phyloP scores from a whole-genome alignment of 78 protist species.

The Dictyostelium brefeldianum region DNA sequence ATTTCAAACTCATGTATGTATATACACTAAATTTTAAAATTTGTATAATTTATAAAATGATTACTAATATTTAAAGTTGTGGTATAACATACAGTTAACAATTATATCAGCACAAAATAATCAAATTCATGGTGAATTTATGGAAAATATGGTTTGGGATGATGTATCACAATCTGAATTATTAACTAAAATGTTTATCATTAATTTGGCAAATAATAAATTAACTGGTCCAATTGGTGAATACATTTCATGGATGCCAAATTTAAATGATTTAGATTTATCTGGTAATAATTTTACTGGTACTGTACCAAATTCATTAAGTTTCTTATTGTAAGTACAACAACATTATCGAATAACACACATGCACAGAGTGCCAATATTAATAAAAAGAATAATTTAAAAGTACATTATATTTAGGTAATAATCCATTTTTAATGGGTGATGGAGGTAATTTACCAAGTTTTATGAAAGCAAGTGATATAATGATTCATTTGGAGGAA shows the following conservation, averaged over 20 bases:
- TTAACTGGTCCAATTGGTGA: constrained; percentile 22
- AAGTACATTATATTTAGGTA: constrained; percentile 14
- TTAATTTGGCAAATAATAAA: constrained; percentile 24
- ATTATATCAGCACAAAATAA: constrained; percentile 52
- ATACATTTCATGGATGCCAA: constrained; percentile 63
- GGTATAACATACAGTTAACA: constrained; percentile 5
- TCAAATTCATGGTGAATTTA: constrained; percentile 56
- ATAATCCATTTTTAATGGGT: constrained; percentile 14
- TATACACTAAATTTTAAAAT: no score
- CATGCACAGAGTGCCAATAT: background rate
- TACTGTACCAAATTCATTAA: constrained; percentile 34
- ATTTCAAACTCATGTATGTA: constrained; percentile 23
- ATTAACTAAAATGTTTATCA: constrained; percentile 36
- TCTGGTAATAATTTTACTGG: constrained; percentile 43
- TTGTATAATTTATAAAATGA: no score
- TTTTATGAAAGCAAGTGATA: constrained; percentile 20
- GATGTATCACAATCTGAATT: constrained; percentile 14
- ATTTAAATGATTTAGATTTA: constrained; percentile 51
- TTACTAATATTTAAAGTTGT: no score
- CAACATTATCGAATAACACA: background rate
- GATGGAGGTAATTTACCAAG: constrained; percentile 24
- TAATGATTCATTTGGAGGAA: background rate
- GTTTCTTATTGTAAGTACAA: constrained; percentile 3
- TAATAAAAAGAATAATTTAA: background rate
- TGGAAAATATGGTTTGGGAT: constrained; percentile 77